phyloP scores from a whole-genome alignment of 768 basidiomycete genomes.

The Agaricus blazei region DNA sequence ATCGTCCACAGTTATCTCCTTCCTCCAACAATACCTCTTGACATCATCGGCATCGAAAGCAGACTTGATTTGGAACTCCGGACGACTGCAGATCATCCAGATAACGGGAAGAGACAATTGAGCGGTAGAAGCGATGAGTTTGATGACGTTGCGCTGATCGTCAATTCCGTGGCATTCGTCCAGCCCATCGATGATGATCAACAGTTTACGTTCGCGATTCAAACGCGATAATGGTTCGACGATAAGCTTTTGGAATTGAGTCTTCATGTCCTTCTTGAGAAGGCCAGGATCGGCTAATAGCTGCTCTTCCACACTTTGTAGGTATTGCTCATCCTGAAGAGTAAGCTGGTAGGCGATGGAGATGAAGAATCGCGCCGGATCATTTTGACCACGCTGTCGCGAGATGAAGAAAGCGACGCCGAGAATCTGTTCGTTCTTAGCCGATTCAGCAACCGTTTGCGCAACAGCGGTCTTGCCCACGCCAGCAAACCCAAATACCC shows the following conservation, averaged over 20 bases:
- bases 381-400: slow-evolving; percentile 1
- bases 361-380: slow-evolving; percentile 4
- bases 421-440: background rate
- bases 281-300: background rate
- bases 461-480: slow-evolving; percentile 10
- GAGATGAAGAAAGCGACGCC: slow-evolving; percentile 12
- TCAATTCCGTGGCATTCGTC: slow-evolving; percentile 13
- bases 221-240: background rate
- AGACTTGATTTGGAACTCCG: slow-evolving; percentile 9
- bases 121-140: background rate
- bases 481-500: background rate
- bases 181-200: slow-evolving; percentile 11
- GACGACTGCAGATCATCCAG: slow-evolving; percentile 13
- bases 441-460: slow-evolving; percentile 9
- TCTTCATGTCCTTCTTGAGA: background rate
- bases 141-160: slow-evolving; percentile 9
- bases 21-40: background rate
- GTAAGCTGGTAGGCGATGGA: slow-evolving; percentile 12
- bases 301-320: background rate
- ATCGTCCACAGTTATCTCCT: slow-evolving; percentile 2
- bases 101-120: slow-evolving; percentile 4
- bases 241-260: slow-evolving; percentile 8
- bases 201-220: background rate
- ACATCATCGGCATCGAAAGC: background rate
- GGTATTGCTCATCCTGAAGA: background rate